phyloP scores from a whole-genome alignment of 495 filamentous ascomycete species.

The Neurospora sp. region DNA sequence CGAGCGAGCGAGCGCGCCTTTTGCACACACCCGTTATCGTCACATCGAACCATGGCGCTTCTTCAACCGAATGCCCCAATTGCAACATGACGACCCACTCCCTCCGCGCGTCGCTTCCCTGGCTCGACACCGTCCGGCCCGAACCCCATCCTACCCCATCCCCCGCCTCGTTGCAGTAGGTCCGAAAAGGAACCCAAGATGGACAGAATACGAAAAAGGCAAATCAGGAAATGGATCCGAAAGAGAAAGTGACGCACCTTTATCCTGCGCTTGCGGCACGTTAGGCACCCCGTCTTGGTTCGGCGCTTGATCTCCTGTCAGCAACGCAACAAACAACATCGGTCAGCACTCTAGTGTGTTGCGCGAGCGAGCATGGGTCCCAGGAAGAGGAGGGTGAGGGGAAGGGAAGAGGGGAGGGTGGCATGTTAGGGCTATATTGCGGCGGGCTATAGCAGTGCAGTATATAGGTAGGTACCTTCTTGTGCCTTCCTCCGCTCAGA shows the following conservation, averaged over 20 bases:
- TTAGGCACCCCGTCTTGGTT: slow-evolving; percentile 95
- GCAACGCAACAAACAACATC: slow-evolving; percentile 15
- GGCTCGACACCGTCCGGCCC: neutral
- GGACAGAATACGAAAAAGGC: neutral
- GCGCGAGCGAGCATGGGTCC: neutral
- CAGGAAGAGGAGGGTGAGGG: neutral
- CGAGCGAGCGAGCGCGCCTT: neutral
- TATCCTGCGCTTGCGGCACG: slow-evolving; percentile 92
- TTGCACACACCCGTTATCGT: neutral
- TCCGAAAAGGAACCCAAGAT: neutral
- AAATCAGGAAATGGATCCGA: neutral
- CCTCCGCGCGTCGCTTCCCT: neutral
- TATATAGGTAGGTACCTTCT: slow-evolving; percentile 51
- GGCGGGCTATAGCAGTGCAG: neutral
- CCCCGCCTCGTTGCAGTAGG: neutral
- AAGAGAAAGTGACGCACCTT: slow-evolving; percentile 59
- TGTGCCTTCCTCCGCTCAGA: slow-evolving; percentile 74
- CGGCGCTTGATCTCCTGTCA: slow-evolving; percentile 85
- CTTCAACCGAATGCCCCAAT: neutral
- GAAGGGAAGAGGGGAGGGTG: neutral
- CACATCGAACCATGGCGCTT: neutral
- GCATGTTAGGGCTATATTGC: neutral
- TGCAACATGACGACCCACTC: neutral
- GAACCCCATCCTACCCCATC: neutral
- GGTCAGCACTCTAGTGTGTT: slow-evolving; percentile 10